Evolutionary conservation across 768 basidiomycete species (phyloP), one percentile per base, ranked within the genome.

Genomic region (Tylopilus felleus): DNA sequence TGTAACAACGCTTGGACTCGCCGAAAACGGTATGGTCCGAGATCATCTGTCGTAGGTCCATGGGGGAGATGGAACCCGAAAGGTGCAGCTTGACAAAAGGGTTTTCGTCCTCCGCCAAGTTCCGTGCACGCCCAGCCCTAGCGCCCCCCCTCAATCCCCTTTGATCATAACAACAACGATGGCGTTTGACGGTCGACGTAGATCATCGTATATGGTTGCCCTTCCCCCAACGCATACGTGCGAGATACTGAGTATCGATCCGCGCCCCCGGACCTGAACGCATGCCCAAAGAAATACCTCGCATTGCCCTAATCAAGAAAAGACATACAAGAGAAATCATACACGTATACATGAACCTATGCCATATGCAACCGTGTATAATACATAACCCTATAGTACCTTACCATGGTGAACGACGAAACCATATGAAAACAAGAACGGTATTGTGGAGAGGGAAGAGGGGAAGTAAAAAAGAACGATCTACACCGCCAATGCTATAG

Each of bases 341-440:
- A 57, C 28, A 47, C 40, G 17, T 23, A 38, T 25, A 21, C 41
- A 55, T 47, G 52, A 28, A 49, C 39, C 44, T 28, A 49, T 56
- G 28, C 21, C 41, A 43, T 53, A 59, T 40, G 40, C 22, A 7
- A 59, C 53, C 43, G n/a, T 39, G 49, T 48, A 49, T 53, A 61
- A 47, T 29, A 47, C 39, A 19, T 47, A 33, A 55, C 56, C 62
- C 62, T 58, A 61, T 58, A 19, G 46, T 59, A 38, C 48, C 8
- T 5, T 8, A 12, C 25, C 46, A 38, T 21, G 23, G 31, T 44
- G 22, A 54, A n/a, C 25, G 14, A 17, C n/a, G 52, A 55, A 53
- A 53, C 57, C 63, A 57, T 51, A 52, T 5, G 13, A 48, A n/a
- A 51, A 47, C 19, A 57, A 33, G 17, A 55, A 14, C 12, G 27